Percentiles rank a stretch among this genome's conserved stretches.
Evolutionary conservation across 164 flowering plant species (phyloP).

Genomic region (Umbilicus rupestris): DNA sequence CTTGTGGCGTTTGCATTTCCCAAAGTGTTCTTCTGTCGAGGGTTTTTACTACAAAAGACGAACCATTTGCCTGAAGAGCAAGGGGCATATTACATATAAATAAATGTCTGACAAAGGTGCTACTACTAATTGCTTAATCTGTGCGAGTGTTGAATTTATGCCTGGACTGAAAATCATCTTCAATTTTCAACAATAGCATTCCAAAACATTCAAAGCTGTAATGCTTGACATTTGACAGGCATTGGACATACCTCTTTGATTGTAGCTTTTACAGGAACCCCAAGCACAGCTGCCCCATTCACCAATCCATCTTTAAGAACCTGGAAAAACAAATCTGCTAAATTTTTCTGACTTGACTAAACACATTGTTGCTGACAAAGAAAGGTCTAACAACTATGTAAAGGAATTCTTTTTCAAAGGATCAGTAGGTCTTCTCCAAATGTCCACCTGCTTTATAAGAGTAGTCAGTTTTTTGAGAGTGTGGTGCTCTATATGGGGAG

Average conservation of each 20-base stretch:
- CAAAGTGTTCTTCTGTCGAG: slow-evolving; percentile 85
- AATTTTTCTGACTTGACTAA: not conserved
- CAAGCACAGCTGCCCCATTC: slow-evolving; percentile 94
- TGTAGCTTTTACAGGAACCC: slow-evolving; percentile 96
- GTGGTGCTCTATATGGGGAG: not conserved
- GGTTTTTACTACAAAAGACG: slow-evolving; percentile 73
- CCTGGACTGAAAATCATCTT: not conserved
- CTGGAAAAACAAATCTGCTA: slow-evolving; percentile 23
- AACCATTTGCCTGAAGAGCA: slow-evolving; percentile 57
- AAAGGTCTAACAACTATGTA: not conserved
- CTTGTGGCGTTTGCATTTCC: slow-evolving; percentile 99
- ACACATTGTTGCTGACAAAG: not conserved
- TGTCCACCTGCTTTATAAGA: not conserved
- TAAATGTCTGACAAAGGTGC: not conserved
- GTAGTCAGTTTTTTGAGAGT: not conserved
- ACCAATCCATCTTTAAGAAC: slow-evolving; percentile 72
- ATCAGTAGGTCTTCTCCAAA: not conserved
- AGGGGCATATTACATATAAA: not conserved
- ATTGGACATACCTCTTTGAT: slow-evolving; percentile 67
- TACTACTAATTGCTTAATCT: not conserved
- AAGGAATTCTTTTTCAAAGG: not conserved
- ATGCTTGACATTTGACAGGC: not conserved
- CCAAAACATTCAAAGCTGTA: too few species aligned
- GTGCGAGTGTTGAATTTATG: not conserved
- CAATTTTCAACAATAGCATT: not conserved